These are phyloP conservation scores for Favolaschia claudopus DNA, from an alignment of 768 basidiomycete genomes.

Conservation along the genomic window DNA sequence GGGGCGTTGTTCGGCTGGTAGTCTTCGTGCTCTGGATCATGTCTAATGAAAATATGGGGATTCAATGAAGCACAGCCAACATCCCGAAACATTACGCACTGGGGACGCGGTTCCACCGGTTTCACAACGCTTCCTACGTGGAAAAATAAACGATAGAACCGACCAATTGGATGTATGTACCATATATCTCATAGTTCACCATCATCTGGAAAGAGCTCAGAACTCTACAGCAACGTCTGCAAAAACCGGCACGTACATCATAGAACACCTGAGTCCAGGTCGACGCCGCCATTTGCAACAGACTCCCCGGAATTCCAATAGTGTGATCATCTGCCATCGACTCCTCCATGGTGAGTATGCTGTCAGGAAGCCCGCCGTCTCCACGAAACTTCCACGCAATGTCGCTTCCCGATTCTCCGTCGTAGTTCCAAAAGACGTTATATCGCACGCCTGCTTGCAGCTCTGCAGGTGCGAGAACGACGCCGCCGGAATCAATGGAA, in stretches of 20 bases:
- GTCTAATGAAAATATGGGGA: background rate
- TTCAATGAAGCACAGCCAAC: background rate
- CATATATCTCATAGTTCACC: slow-evolving; percentile 8
- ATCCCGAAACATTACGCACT: background rate
- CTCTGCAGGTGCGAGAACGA: slow-evolving; percentile 1
- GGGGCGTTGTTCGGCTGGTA: background rate
- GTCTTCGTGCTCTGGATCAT: slow-evolving; percentile 2
- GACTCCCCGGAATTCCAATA: slow-evolving; percentile 1
- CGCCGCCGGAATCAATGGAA: background rate
- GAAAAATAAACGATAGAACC: background rate
- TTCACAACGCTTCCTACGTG: slow-evolving; percentile 6
- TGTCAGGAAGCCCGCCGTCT: background rate
- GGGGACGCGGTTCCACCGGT: background rate
- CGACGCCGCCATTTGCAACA: slow-evolving; percentile 15
- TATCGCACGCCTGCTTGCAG: slow-evolving; percentile 3
- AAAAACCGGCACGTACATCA: background rate
- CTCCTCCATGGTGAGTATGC: slow-evolving; percentile 13
- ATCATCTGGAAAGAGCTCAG: slow-evolving; percentile 2
- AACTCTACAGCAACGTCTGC: too few species aligned
- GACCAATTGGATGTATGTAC: too few species aligned
- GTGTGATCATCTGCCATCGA: slow-evolving; percentile 18
- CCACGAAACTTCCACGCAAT: slow-evolving; percentile 18
- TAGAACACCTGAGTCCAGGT: slow-evolving; percentile 11
- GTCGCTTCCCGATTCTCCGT: slow-evolving; percentile 11
- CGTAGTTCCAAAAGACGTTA: slow-evolving; percentile 12